Evolutionary conservation across 2,329 filamentous ascomycete genomes (phyloP), one percentile per base, ranked within the genome.

Genomic region (Fusarium musae): DNA sequence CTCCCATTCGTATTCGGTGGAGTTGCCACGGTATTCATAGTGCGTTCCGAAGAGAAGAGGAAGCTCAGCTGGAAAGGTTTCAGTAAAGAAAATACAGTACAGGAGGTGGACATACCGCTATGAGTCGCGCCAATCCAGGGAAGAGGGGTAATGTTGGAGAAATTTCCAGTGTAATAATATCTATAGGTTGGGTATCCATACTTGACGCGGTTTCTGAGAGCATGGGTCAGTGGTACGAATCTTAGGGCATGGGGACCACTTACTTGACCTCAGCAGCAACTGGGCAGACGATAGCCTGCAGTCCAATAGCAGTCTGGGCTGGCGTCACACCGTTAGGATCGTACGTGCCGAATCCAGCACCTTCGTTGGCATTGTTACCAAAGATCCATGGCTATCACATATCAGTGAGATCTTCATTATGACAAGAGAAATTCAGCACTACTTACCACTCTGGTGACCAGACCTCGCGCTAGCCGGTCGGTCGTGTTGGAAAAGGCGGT

Each of bases 281-380:
- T 12, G 64, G 64, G 8, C 64, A 67, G 2, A 52, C 44, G 21
- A 67, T 67, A 6, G 63, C 64, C 19, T 36, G 36, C 5, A 60
- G 30, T 1, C 64, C 64, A 17, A 67, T 67, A 2, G 63, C 30
- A 4, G 40, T 47, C 12, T 67, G 64, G 6, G 64, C 34, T 28
- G 53, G 28, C 10, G 63, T 60, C n/a, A 37, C 23, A 1, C 63
- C 63, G 15, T 30, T 67, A 7, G 46, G 30, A 3, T 68, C 43
- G 1, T 40, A 68, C 12, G 65, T 34, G 3, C 65, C 65, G 2
- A 68, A 68, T 4, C 72, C 47, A 63, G 73, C 46, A 30, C 66
- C 15, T 69, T 74, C 57, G 34, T 74, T 10, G 42, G 66, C 26
- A 63, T 75, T 49, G n/a, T 67, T 67, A 4, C 64, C 64, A 37